phyloP scores from a whole-genome alignment of 1,284 basidiomycete species.

The Sporisorium reilianum region DNA sequence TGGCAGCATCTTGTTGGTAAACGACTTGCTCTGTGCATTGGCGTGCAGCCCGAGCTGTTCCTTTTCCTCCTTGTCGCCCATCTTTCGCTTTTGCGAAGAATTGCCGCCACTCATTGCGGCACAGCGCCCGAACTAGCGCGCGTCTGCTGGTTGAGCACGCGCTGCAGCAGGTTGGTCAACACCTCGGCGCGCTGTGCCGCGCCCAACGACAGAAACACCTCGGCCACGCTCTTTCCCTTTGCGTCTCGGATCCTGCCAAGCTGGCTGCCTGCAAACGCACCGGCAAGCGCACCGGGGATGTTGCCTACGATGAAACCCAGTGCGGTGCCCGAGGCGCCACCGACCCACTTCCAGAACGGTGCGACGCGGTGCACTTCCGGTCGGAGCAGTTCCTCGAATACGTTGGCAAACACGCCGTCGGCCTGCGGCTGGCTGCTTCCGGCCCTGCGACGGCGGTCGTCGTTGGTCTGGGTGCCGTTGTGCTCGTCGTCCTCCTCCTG shows the following conservation, averaged over 20 bases:
- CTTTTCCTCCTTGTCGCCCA: not conserved
- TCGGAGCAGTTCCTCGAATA: conserved; percentile 66
- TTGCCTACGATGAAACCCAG: conserved; percentile 65
- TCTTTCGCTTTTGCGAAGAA: not conserved
- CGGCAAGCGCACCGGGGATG: conserved; percentile 60
- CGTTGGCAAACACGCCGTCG: conserved; percentile 59
- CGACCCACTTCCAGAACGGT: conserved; percentile 59
- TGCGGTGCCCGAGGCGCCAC: conserved; percentile 59
- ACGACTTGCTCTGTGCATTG: conserved; percentile 10
- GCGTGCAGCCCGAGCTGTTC: not conserved
- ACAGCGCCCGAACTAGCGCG: conserved; percentile 13
- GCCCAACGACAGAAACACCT: conserved; percentile 86
- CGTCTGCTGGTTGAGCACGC: conserved; percentile 75
- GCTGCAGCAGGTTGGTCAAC: conserved; percentile 84
- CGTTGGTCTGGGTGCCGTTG: conserved; percentile 14
- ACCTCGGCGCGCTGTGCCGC: conserved; percentile 85
- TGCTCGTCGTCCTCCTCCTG: conserved; percentile 10
- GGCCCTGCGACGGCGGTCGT: conserved; percentile 11
- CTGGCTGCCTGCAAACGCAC: conserved; percentile 62
- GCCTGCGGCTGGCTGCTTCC: conserved; percentile 53
- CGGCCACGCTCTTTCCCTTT: conserved; percentile 66
- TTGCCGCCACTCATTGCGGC: conserved; percentile 25
- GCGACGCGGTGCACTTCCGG: conserved; percentile 65
- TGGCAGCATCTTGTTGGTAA: conserved; percentile 13
- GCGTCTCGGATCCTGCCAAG: conserved; percentile 67